phyloP scores from a whole-genome alignment of 257 asterid species.

The Ligustrum vulgare region DNA sequence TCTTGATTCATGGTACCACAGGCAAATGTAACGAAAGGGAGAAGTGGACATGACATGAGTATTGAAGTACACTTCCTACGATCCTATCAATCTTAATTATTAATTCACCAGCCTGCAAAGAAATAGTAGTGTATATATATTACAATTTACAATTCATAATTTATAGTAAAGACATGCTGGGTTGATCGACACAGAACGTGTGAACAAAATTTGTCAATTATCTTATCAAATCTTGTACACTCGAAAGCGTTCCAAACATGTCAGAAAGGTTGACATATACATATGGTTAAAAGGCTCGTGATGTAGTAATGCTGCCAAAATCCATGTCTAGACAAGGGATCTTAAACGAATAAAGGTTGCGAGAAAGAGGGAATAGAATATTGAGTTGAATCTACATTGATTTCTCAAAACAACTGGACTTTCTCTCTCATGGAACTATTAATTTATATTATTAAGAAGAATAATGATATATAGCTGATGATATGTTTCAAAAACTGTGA shows the following conservation, averaged over 20 bases:
- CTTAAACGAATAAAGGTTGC: constrained; percentile 9
- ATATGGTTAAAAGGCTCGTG: not conserved
- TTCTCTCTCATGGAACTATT: too few species aligned
- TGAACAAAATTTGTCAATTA: not conserved
- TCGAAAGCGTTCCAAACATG: not conserved
- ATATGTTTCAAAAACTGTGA: too few species aligned
- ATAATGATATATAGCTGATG: too few species aligned
- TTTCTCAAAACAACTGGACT: too few species aligned
- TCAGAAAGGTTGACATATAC: not conserved
- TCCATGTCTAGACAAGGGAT: constrained; percentile 23
- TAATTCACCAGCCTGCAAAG: constrained; percentile 22
- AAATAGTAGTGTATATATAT: not conserved
- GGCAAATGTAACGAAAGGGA: too few species aligned
- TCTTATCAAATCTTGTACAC: not conserved
- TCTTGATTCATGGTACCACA: not conserved
- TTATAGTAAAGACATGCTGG: too few species aligned
- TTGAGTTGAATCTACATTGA: constrained; percentile 33
- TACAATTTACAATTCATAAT: not conserved
- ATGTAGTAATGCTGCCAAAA: constrained; percentile 16
- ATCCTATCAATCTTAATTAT: not conserved
- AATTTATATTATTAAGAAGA: too few species aligned
- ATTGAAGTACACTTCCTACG: not conserved
- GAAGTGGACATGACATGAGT: too few species aligned
- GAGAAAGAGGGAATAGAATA: constrained; percentile 26
- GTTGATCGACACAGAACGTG: too few species aligned